These are phyloP conservation scores for Candolleomyces eurysporus DNA, from an alignment of 768 basidiomycete species.

Conservation along the genomic window DNA sequence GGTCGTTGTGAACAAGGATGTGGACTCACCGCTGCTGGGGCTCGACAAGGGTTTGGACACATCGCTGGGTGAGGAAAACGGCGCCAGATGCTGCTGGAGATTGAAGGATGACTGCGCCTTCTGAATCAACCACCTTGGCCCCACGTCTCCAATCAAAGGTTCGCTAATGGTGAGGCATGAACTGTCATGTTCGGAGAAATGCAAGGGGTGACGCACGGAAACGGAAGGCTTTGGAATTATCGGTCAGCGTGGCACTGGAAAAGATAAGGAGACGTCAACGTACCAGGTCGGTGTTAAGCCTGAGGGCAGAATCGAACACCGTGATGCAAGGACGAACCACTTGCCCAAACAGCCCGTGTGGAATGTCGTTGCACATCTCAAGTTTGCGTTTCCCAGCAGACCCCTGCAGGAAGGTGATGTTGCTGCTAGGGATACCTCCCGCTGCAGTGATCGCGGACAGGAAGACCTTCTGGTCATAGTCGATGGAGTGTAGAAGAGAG, in stretches of 20 bases:
- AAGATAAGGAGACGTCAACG: not conserved
- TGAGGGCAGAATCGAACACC: conserved; percentile 29
- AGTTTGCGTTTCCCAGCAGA: conserved; percentile 23
- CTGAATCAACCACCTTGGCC: conserved; percentile 1
- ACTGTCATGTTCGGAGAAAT: not conserved
- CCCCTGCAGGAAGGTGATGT: conserved; percentile 37
- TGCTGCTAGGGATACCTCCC: conserved; percentile 30
- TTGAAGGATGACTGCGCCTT: conserved; percentile 22
- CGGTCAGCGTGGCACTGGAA: not conserved
- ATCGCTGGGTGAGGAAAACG: conserved; percentile 33
- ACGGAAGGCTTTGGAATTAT: not conserved
- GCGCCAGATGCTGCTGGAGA: conserved; percentile 10
- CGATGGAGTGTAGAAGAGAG: conserved; percentile 45
- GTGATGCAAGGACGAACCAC: conserved; percentile 28
- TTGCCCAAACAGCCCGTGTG: conserved; percentile 24
- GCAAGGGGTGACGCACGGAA: no score
- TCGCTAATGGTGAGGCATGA: not conserved
- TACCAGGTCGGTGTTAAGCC: conserved; percentile 2
- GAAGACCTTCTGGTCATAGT: conserved; percentile 37
- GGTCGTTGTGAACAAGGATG: not conserved
- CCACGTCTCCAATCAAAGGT: not conserved
- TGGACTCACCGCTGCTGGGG: conserved; percentile 41
- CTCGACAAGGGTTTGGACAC: conserved; percentile 44
- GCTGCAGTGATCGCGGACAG: conserved; percentile 34
- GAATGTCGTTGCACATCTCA: conserved; percentile 47